Evolutionary conservation across 1,139 yeast species (phyloP), one percentile per base, ranked within the genome.

Genomic region (Debaryomyces psychrophilus): DNA sequence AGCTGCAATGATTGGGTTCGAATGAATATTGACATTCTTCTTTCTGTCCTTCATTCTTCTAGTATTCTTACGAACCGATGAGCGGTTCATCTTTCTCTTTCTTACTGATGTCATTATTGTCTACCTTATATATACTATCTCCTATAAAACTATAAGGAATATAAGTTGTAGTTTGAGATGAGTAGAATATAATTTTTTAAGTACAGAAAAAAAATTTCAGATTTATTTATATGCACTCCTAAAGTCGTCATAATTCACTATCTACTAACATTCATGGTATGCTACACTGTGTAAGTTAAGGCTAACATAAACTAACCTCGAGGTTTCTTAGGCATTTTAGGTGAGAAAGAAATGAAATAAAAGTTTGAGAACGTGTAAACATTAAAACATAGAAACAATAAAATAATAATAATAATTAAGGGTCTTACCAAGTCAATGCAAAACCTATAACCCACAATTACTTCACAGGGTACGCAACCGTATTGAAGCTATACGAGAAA

Each of bases 1-100:
- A 28, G 83, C 88, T 6, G 90, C 95, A 54, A 93, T 87, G 54
- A 93, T 80, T 2, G 96, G 90, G 62, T 90, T 88, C 1, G 87
- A 74, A 45, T 77, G 76, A 27, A 87, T 81, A 52, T 82, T 82
- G 49, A 83, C 69, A 54, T 82, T 75, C 59, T 85, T 78, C 59
- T 84, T 84, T 57, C 78, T 83, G 59, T 87, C 92, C 62, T 87
- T 87, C 41, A 68, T 67, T 58, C 85, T 76, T 63, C 95, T 78
- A 37, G 90, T 82, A 58, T 79, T 81, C 66, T 86, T 88, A 56
- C 73, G 70, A 51, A 84, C 80, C 45, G 88, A 78, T 37, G 93
- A 84, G 56, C 86, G 81, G 50, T 83, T 83, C 82, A 85, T 84
- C 81, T 86, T 87, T 79, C 95, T 85, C 73, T 83, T 84, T 75